Evolutionary conservation across 2,329 filamentous ascomycete species (phyloP), one percentile per base, ranked within the genome.

Genomic region (Cercospora canescens): DNA sequence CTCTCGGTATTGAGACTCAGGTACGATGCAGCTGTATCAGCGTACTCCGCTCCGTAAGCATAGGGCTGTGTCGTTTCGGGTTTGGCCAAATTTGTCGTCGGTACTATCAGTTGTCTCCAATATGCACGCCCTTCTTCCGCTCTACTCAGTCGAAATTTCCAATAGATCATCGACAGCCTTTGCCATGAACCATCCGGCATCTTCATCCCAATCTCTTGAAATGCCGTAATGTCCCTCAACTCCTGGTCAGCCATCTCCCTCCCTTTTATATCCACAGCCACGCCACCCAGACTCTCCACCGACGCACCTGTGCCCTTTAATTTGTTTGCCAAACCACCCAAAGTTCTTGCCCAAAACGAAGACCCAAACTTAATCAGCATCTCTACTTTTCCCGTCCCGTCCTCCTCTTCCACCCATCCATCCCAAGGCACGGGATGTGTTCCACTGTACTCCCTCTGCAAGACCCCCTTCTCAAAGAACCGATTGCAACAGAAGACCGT

Each of bases 261-360:
- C n/a, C n/a, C n/a, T n/a, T n/a, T n/a, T n/a, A n/a, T n/a, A n/a
- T n/a, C n/a, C n/a, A n/a, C n/a, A n/a, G n/a, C n/a, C n/a, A n/a
- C n/a, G n/a, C n/a, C n/a, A n/a, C n/a, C 26, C 32, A 18, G 6
- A 2, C 28, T 21, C 32, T 34, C 52, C 28, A 34, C 14, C n/a
- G 28, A 21, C 52, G 12, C n/a, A 11, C 7, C 18, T 12, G 11
- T 4, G 41, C 18, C 14, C 54, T 61, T 67, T 21, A 70, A 58
- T 48, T 60, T 71, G 21, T 34, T 64, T 4, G 74, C 72, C 9
- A 80, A 71, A 8, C 70, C 69, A 1, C 68, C 72, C 67, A 82
- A 75, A 35, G 75, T 75, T 12, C 71, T 71, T 1, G 78, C 81
- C 81, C 81, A 83, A 65, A 82, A 83, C 2, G 69, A 73, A 56